Base-by-base conservation (phyloP, 345 rosid species). In the Sisymbrium irio region DNA sequence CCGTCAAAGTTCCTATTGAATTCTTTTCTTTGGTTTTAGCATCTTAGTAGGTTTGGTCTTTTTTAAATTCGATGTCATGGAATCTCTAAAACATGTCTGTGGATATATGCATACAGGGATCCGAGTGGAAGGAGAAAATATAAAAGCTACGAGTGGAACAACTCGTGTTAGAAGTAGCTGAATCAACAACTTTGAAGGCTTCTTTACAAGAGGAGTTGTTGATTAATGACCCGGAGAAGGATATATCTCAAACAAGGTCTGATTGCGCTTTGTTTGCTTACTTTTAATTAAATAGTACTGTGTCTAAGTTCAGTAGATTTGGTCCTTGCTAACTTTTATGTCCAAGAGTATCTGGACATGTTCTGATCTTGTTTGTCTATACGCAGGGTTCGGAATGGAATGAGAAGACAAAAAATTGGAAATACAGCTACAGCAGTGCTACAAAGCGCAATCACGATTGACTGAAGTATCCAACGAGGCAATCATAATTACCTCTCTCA, bases 121-220 rank as follows among this genome's bases (percentile, higher is more conserved):
- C 90, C 0, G 99, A 95, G 71, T 92, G 99, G 99, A 90, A 92
- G 69, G 99, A 95, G 80, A 95, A 95, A 70, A 84, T 89, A 8
- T 92, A 92, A 62, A 84, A 77, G 99, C 98, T 97, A 1, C 82
- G 92, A 66, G 77, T 92, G 19, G 97, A 92, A 67, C 98, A 92
- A 71, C 89, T 95, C 50, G 99, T 84, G 44, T 85, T 85, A 70
- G 99, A 92, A 82, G 94, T 95, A 41, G 89, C 96, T 2, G 98
- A 92, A 68, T 77, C 84, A 39, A 89, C 98, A 80, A 71, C 83
- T 61, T 69, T 87, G 15, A 95, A 92, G 78, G 86, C 92, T 68
- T 71, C 79, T 9, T 68, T 90, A 13, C 88, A 83, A 67, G 98
- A 95, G 77, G 97, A 87, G 67, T 74, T 82, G 20, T 67, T 64